A percentile compares a stretch with the other conserved stretches of the same genome.
phyloP scores from a whole-genome alignment of 2,329 filamentous ascomycete species.

The Aspergillus vadensis region DNA sequence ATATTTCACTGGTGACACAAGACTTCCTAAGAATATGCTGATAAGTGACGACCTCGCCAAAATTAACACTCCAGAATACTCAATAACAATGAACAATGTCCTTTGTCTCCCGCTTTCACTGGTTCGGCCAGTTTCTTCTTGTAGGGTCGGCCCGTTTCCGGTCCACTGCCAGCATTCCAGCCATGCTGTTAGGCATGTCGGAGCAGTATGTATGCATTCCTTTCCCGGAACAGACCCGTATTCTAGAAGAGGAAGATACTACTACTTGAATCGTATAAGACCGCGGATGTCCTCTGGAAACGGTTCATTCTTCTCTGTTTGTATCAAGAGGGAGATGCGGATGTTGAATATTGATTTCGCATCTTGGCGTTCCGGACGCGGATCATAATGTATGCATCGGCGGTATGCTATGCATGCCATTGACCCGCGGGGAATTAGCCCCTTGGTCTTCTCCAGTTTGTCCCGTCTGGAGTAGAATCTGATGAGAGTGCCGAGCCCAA shows the following conservation, averaged over 20 bases:
- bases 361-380: neutral
- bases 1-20: too few species aligned
- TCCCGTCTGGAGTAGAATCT: too few species aligned
- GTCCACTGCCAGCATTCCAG: neutral
- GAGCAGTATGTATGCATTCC: neutral
- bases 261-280: neutral
- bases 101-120: neutral
- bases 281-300: neutral
- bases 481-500: neutral
- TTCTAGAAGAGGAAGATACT: neutral
- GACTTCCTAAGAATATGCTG: neutral
- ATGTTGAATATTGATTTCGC: too few species aligned
- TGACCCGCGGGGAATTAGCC: too few species aligned
- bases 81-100: neutral
- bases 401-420: too few species aligned
- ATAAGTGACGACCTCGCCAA: neutral
- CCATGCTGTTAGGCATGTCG: neutral
- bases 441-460: too few species aligned
- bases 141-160: slow-evolving; percentile 1
- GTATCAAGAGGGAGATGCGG: too few species aligned
- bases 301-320: neutral
- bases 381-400: neutral
- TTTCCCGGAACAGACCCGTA: neutral
- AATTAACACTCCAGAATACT: neutral
- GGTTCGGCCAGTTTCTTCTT: neutral